Base-by-base conservation (phyloP, 1,284 basidiomycete genomes). In the Papiliotrema fonsecae region DNA sequence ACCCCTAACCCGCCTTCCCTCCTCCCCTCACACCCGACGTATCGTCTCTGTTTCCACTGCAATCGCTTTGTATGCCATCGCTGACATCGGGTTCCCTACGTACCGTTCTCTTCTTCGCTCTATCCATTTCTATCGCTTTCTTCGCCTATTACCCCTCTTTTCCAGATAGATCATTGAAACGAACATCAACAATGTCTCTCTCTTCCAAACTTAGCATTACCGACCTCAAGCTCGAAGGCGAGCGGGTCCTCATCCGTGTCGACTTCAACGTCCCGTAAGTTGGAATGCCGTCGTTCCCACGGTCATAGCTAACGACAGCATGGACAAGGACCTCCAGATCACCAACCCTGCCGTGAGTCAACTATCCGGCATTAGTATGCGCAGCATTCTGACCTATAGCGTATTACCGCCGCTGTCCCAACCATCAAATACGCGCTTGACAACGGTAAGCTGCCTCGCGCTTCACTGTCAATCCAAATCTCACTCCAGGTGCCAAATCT, bases 401-500 rank as follows among this genome's bases (percentile, higher is more conserved):
- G 94, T 75, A 96, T 98, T 76, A 86, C 90, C 39, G 94, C 93
- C 39, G 94, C 94, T 32, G 78, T 98, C 50, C 96, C 96, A 36
- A 97, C 94, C 32, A 88, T 98, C 77, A 84, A 89, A 76, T 92
- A 94, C 75, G 91, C 94, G 25, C 79, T 97, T 56, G 85, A 93
- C 47, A 81, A 91, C 60, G 87, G 91, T 86, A 62, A 57, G 78
- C 60, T n/a, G 3, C 32, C 11, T 41, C 35, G 7, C 13, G 25
- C 18, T 18, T 19, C 18, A 2, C 16, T 16, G 39, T 56, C 19
- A 42, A 32, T n/a, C 45, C 38, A 3, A 10, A 37, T 16, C 22
- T 37, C 13, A 3, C 50, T 28, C 19, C 65, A 93, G 89, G 85
- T 55, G 90, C 93, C 55, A 82, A 84, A 63, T 79, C 82, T 47